Evolutionary conservation across 768 basidiomycete species (phyloP).

Genomic region (Crepidotus variabilis): DNA sequence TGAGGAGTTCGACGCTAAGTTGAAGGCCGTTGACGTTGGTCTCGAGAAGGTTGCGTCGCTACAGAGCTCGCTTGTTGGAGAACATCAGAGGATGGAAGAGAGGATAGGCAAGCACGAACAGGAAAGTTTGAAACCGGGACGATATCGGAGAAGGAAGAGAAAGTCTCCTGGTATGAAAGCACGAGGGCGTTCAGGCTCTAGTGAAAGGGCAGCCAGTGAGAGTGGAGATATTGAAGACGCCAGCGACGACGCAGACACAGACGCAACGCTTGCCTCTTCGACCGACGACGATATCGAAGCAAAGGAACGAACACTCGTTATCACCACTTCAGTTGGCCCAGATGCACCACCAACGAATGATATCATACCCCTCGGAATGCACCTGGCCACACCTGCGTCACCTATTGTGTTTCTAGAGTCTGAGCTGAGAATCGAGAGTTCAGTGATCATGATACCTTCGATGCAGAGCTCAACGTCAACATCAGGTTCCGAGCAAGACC

Average conservation of each 20-base stretch:
- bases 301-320: background rate
- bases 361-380: conserved; percentile 10
- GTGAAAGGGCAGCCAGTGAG: conserved; percentile 18
- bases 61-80: conserved; percentile 25
- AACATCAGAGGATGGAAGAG: conserved; percentile 32
- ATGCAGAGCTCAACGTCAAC: background rate
- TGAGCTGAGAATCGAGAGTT: conserved; percentile 6
- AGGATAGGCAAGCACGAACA: conserved; percentile 15
- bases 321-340: conserved; percentile 3
- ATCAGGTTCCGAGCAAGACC: too few species aligned
- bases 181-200: conserved; percentile 14
- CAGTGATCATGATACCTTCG: conserved; percentile 2
- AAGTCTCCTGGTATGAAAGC: conserved; percentile 21
- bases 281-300: conserved; percentile 6
- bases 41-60: conserved; percentile 42
- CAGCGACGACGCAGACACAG: conserved; percentile 17
- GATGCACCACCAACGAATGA: background rate
- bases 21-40: conserved; percentile 48
- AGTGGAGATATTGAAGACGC: conserved; percentile 11
- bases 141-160: conserved; percentile 40
- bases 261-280: conserved; percentile 17
- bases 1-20: conserved; percentile 69
- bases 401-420: conserved; percentile 9
- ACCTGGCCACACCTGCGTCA: conserved; percentile 23
- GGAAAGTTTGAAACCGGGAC: conserved; percentile 56